A percentile compares a stretch with the other conserved stretches of the same genome.
Evolutionary conservation across 257 asterid genomes (phyloP).

Genomic region (Salvia hispanica): DNA sequence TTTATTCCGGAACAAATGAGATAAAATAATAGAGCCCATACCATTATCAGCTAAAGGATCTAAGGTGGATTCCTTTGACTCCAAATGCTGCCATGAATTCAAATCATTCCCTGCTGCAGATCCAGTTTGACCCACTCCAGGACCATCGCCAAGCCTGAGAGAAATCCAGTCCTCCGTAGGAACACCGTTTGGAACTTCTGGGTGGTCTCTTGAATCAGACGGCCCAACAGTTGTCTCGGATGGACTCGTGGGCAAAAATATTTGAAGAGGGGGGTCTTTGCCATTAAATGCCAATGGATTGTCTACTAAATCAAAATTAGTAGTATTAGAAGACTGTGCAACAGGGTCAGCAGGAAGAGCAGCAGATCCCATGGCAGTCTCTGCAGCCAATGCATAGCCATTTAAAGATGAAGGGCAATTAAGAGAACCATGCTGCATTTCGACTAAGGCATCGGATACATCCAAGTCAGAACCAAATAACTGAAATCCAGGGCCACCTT

Average conservation of each 20-base stretch:
- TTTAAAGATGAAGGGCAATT: conserved; percentile 60
- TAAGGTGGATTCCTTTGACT: conserved; percentile 50
- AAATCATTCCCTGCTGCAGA: conserved; percentile 51
- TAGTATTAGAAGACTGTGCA: conserved; percentile 44
- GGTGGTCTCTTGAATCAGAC: conserved; percentile 57
- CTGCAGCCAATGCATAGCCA: conserved; percentile 57
- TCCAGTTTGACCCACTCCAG: conserved; percentile 50
- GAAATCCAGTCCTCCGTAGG: conserved; percentile 85
- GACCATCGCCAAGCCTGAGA: conserved; percentile 87
- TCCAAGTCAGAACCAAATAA: conserved; percentile 85
- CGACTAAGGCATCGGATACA: conserved; percentile 70
- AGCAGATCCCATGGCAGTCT: conserved; percentile 60
- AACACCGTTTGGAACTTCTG: conserved; percentile 67
- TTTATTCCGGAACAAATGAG: neutral
- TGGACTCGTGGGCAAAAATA: conserved; percentile 94
- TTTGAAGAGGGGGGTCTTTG: conserved; percentile 87
- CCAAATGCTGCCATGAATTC: conserved; percentile 52
- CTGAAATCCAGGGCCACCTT: conserved; percentile 82
- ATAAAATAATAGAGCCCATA: conserved; percentile 28
- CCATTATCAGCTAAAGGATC: conserved; percentile 69
- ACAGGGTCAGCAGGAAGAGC: conserved; percentile 54
- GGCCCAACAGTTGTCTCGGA: conserved; percentile 54
- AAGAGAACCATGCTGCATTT: conserved; percentile 64
- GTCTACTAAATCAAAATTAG: conserved; percentile 61
- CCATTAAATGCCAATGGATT: conserved; percentile 74